phyloP scores from a whole-genome alignment of 2,329 filamentous ascomycete genomes.

The Paraphaeosphaeria minitans region DNA sequence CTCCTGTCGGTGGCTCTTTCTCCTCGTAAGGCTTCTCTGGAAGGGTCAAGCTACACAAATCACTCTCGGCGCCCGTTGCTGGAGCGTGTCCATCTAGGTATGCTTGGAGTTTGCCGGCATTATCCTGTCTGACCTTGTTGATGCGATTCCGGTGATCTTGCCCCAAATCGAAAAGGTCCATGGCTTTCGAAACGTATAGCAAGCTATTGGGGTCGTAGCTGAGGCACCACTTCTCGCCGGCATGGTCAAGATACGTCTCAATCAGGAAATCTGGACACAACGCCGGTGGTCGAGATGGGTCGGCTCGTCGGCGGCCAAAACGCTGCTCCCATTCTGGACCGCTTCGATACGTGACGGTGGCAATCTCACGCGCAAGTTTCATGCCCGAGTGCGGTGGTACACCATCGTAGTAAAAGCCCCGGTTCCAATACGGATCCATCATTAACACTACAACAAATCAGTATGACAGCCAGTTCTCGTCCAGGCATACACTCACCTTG shows the following conservation, averaged over 20 bases:
- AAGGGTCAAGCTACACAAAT: conserved; percentile 78
- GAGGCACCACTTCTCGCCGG: conserved; percentile 96
- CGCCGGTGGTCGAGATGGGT: conserved; percentile 83
- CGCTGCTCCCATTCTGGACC: conserved; percentile 97
- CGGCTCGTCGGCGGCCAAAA: conserved; percentile 85
- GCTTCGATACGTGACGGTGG: conserved; percentile 94
- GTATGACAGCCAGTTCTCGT: neutral
- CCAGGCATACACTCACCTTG: conserved; percentile 59
- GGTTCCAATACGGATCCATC: conserved; percentile 98
- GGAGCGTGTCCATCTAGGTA: conserved; percentile 40
- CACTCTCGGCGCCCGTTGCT: conserved; percentile 30
- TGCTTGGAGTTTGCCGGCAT: conserved; percentile 62
- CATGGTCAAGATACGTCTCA: conserved; percentile 97
- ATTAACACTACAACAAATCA: conserved; percentile 70
- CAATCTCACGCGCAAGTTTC: conserved; percentile 97
- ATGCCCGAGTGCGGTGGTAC: conserved; percentile 94
- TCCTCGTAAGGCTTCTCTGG: conserved; percentile 87
- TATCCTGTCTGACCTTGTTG: conserved; percentile 64
- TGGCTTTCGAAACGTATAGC: conserved; percentile 96
- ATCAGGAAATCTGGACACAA: conserved; percentile 98
- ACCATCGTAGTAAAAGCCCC: conserved; percentile 82
- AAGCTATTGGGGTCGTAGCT: conserved; percentile 96
- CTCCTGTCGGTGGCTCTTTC: conserved; percentile 60
- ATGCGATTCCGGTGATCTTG: conserved; percentile 69
- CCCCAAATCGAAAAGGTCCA: conserved; percentile 96